Base-by-base conservation (phyloP, 1,284 basidiomycete genomes). In the Stygiomarasmius scandens region DNA sequence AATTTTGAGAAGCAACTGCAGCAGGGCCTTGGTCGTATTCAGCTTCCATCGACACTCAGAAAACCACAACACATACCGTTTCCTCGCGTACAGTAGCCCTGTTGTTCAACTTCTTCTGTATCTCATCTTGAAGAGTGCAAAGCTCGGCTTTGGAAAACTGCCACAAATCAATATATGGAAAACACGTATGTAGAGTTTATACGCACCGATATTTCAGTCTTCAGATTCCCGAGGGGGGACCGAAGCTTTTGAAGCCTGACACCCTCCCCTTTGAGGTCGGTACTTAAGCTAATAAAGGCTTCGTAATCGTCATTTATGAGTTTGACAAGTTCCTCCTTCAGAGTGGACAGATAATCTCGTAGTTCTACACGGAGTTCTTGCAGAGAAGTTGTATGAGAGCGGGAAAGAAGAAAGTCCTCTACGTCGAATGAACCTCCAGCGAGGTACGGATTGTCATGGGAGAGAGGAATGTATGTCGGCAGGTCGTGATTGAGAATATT, bases 251-350 rank as follows among this genome's bases (percentile, higher is more conserved):
- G 80, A 64, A 96, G 70, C 60, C 92, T 79, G 48, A 79, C 78
- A 1, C 92, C 92, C 71, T 97, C 95, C 29, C 90, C 93, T 59
- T 87, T 81, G 62, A 97, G 71, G 64, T 95, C 93, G 1, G 92
- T 95, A 62, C 95, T 96, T 23, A 99, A 80, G 64, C 92, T 94
- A 63, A 99, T 97, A 71, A 98, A 98, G 46, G 95, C 95, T 71
- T 95, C 95, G 72, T 98, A 98, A 74, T 98, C 96, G 67, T 95
- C 90, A 71, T 99, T 98, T 72, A 99, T 98, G 68, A 98, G 86
- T 67, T 87, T 88, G 27, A 98, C 93, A 27, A 99, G 83, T 70
- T 97, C 95, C 69, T 95, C 92, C 68, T 96, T 94, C 64, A 99
- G 76, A 14, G 82, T 79, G 0, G 85, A 84, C 58, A 94, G 80